These are phyloP conservation scores for Cicer chorassanicum DNA, from an alignment of 306 rosid genomes.

Conservation along the genomic window DNA sequence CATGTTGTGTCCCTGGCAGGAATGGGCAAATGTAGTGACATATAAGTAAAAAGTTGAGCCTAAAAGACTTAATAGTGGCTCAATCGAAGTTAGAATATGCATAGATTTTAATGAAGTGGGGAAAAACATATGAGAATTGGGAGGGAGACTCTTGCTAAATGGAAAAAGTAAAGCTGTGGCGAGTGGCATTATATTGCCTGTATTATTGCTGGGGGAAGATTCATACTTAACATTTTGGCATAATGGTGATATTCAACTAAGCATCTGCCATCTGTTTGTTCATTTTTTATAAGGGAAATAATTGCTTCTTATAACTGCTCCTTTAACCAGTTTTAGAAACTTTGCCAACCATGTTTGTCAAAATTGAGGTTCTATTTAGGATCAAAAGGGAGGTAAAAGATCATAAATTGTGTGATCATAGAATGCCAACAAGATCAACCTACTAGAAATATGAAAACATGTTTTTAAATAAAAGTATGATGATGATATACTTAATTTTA, in stretches of 20 bases:
- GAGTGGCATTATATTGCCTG: neutral
- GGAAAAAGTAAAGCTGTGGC: neutral
- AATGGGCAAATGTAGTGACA: neutral
- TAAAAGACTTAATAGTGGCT: constrained; percentile 14
- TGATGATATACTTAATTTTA: neutral
- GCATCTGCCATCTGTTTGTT: neutral
- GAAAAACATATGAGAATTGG: neutral
- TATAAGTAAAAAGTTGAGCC: constrained; percentile 12
- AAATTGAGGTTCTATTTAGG: neutral
- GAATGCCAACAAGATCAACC: neutral
- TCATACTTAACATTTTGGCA: neutral
- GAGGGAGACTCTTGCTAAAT: neutral
- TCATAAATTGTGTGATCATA: neutral
- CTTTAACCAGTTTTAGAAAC: constrained; percentile 3
- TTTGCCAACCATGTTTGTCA: neutral
- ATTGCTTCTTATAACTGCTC: neutral
- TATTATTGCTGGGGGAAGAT: neutral
- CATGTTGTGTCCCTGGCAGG: neutral
- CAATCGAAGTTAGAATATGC: constrained; percentile 6
- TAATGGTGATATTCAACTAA: neutral
- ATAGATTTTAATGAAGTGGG: neutral
- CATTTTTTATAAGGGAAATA: neutral
- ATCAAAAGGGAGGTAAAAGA: constrained; percentile 11
- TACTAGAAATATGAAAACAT: neutral
- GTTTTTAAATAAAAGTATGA: neutral